Base-by-base conservation (phyloP, 306 rosid genomes). In the Cucurbita pepo region DNA sequence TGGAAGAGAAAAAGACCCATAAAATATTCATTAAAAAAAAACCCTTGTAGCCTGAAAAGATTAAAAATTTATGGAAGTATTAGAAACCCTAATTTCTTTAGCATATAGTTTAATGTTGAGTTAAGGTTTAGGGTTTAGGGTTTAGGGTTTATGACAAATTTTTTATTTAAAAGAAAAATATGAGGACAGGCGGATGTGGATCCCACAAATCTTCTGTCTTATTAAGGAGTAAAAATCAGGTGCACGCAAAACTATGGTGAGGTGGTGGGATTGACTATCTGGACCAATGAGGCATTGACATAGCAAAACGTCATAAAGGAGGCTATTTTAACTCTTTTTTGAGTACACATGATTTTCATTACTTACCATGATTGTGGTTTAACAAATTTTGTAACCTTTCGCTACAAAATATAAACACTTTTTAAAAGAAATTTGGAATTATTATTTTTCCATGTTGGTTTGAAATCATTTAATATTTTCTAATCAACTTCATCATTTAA, bases 1-100 rank as follows among this genome's bases (percentile, higher is more conserved):
- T 74, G 79, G 83, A 81, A 76, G 75, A 83, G 81, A 83, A 79
- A 88, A 22, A 16, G 83, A 86, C 85, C 81, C 10, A 44, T 8
- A 45, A 76, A 50, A 45, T 19, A 63, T 48, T 62, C 16, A 57
- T 56, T 9, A 57, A 71, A 18, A 36, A 71, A 11, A 60, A 16
- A 8, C 45, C 45, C 30, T 54, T n/a, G 12, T 50, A 5, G 10
- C 15, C 3, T 50, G 10, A 69, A 25, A 47, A 25, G 21, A 67
- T 67, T 67, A 14, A 54, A 38, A 72, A 8, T 34, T 48, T 10
- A 48, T 12, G 9, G 9, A 7, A 52, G 34, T 30, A 30, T 30
- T 30, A 30, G 34, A 30, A 30, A 30, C 34, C 34, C 34, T 30
- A 30, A 30, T 30, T 30, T 30, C 34, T 30, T 30, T 30, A 30